Evolutionary conservation across 441 rosid genomes (phyloP), one percentile per base, ranked within the genome.

Genomic region (Pelargonium myrrhifolium): DNA sequence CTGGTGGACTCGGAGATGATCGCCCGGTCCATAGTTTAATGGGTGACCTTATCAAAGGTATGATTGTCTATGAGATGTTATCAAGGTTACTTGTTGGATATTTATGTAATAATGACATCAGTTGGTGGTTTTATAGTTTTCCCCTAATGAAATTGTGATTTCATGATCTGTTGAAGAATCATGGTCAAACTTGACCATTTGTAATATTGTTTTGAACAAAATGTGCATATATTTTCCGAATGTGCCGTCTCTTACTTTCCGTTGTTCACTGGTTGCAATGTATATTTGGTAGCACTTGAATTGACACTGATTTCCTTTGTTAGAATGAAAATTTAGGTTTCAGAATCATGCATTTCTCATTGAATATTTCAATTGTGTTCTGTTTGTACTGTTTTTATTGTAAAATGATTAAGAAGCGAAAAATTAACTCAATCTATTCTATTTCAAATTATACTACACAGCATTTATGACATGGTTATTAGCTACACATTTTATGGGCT

Each of bases 41-140:
- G 99, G 98, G 99, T 70, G 98, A 94, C 79, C 93, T 86, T 72
- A 71, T 88, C 71, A 87, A 89, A 87, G 98, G 99, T 94, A 78
- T 69, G 69, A 1, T 59, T 59, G 37, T 31, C 35, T 59, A 24
- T 59, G 62, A 59, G 26, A 47, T 47, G 55, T n/a, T 15, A 22
- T 11, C 26, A 37, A 37, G 40, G 40, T 59, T 59, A 24, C 62
- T 59, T 59, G 35, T 3, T 59, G 62, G 26, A 22, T 37, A 37
- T 11, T 59, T 59, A 14, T 59, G 26, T 2, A 24, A 10, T 22
- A 11, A 24, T 59, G 17, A 21, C 24, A 14, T 21, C 62, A 11
- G 5, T 24, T 22, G 15, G 15, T 10, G 37, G 15, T 58, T 24
- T 10, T 24, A 24, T 59, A 22, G 26, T n/a, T n/a, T 37, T 59